Evolutionary conservation across 192 early-diverging fungal genomes (phyloP).

Genomic region (Coemansia furcata): DNA sequence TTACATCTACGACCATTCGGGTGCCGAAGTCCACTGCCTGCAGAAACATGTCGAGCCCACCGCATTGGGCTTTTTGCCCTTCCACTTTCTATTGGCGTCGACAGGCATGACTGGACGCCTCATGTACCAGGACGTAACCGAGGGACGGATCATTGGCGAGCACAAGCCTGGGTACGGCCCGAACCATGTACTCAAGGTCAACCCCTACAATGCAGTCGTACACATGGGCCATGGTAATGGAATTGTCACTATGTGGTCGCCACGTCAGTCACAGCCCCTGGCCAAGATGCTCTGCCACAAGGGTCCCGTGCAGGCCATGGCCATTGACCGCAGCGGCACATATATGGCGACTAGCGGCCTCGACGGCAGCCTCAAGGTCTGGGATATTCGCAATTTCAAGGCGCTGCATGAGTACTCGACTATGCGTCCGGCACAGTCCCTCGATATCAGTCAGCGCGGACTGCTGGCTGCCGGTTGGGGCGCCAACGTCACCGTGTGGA

Average conservation of each 20-base stretch:
- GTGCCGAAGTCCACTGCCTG: slow-evolving; percentile 88
- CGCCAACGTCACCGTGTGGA: slow-evolving; percentile 82
- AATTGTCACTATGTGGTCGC: slow-evolving; percentile 90
- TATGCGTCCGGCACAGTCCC: slow-evolving; percentile 68
- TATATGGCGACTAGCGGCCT: slow-evolving; percentile 93
- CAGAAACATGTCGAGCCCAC: slow-evolving; percentile 78
- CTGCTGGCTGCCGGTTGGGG: slow-evolving; percentile 81
- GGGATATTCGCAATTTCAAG: slow-evolving; percentile 89
- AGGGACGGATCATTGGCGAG: slow-evolving; percentile 79
- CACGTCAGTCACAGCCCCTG: slow-evolving; percentile 75
- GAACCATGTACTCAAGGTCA: slow-evolving; percentile 83
- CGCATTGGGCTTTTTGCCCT: slow-evolving; percentile 85
- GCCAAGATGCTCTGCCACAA: slow-evolving; percentile 94
- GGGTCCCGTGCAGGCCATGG: slow-evolving; percentile 80
- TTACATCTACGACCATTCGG: slow-evolving; percentile 91
- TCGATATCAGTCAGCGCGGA: slow-evolving; percentile 83
- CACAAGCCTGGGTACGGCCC: slow-evolving; percentile 72
- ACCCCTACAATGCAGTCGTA: slow-evolving; percentile 87
- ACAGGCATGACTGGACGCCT: slow-evolving; percentile 79
- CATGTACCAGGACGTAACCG: slow-evolving; percentile 94
- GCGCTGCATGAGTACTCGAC: slow-evolving; percentile 78
- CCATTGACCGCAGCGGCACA: slow-evolving; percentile 71
- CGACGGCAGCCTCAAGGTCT: slow-evolving; percentile 87
- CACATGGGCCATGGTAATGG: slow-evolving; percentile 89
- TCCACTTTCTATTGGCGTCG: slow-evolving; percentile 86